Evolutionary conservation across 768 basidiomycete species (phyloP).

Genomic region (Suillus cothurnatus): DNA sequence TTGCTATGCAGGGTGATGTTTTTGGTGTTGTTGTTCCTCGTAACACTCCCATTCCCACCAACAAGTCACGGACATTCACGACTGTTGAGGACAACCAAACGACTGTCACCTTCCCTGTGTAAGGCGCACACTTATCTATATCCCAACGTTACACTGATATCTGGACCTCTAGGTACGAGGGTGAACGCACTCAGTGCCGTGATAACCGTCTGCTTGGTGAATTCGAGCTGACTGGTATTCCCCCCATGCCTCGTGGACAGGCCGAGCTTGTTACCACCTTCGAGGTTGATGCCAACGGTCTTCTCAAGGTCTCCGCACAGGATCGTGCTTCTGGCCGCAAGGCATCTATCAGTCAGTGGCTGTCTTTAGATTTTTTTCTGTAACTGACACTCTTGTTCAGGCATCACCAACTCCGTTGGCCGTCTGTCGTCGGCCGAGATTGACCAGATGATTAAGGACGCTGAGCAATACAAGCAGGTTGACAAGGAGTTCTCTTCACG

Average conservation of each 20-base stretch:
- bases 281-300: conserved; percentile 99
- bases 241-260: conserved; percentile 99
- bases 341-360: conserved; percentile 86
- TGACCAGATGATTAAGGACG: conserved; percentile 99
- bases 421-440: conserved; percentile 97
- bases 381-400: conserved; percentile 38
- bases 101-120: conserved; percentile 99
- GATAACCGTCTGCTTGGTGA: conserved; percentile 99
- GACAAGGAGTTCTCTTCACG: conserved; percentile 98
- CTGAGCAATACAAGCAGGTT: conserved; percentile 94
- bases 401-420: conserved; percentile 99
- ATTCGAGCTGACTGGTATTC: conserved; percentile 98
- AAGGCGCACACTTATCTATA: conserved; percentile 29
- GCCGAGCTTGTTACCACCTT: conserved; percentile 99
- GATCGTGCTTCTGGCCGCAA: conserved; percentile 99
- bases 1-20: conserved; percentile 99
- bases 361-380: conserved; percentile 8
- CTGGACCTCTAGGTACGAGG: conserved; percentile 74
- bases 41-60: conserved; percentile 99
- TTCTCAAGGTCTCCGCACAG: conserved; percentile 97
- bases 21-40: conserved; percentile 99
- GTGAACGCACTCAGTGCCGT: conserved; percentile 99
- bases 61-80: conserved; percentile 98
- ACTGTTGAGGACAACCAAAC: conserved; percentile 99
- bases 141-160: conserved; percentile 12